Conservation (phyloP, 352 stramenopile species). For the Pythium rishiriense region DNA sequence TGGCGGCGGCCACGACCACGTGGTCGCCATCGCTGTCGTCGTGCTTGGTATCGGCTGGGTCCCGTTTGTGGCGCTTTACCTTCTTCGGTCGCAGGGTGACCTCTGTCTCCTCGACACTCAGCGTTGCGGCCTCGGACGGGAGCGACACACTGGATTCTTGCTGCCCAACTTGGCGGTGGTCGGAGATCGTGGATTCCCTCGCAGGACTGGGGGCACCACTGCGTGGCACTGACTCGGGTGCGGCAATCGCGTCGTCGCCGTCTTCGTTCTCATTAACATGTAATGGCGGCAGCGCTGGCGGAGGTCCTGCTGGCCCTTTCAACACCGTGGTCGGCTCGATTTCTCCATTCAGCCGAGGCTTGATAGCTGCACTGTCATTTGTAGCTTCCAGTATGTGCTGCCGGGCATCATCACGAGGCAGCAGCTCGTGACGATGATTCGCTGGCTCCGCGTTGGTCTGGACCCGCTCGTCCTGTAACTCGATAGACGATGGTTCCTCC, state of each 20-base stretch:
- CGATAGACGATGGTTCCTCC: no score
- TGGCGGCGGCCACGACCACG: constrained; percentile 32
- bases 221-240: neutral
- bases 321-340: neutral
- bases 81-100: neutral
- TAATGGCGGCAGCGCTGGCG: neutral
- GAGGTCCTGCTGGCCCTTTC: neutral
- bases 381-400: no score
- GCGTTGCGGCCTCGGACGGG: constrained; percentile 3
- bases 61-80: neutral
- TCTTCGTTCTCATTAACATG: neutral
- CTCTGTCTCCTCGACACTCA: constrained; percentile 9
- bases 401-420: no score
- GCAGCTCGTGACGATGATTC: no score
- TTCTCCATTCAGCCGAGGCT: no score
- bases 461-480: no score
- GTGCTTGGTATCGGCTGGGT: no score
- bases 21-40: constrained; percentile 3
- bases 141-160: constrained; percentile 5
- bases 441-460: no score
- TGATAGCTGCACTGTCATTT: no score
- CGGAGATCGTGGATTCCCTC: neutral
- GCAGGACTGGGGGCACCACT: no score
- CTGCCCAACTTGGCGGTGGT: neutral
- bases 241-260: no score